Conservation (phyloP, 345 rosid genomes). For the Hibiscus tridactylites region DNA sequence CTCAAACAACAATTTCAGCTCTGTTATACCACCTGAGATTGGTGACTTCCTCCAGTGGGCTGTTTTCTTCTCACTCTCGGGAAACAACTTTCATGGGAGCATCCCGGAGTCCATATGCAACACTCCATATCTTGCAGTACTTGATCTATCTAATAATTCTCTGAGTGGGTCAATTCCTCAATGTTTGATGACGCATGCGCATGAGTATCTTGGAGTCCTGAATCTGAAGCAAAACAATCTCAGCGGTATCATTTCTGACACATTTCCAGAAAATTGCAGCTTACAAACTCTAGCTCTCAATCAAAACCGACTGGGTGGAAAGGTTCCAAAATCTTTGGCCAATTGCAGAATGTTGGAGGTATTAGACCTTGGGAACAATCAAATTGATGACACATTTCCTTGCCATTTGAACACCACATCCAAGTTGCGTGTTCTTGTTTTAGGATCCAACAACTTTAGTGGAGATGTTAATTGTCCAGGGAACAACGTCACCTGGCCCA, state of each 20-base stretch:
- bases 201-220: neutral
- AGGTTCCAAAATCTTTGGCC: conserved; percentile 22
- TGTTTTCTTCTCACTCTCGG: conserved; percentile 21
- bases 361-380: conserved; percentile 31
- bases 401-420: conserved; percentile 22
- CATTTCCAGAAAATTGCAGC: conserved; percentile 6
- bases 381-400: conserved; percentile 26
- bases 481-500: neutral
- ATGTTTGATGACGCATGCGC: conserved; percentile 9
- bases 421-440: conserved; percentile 28
- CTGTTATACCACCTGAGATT: conserved; percentile 14
- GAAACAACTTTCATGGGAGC: conserved; percentile 19
- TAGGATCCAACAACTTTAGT: conserved; percentile 24
- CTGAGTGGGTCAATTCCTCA: conserved; percentile 26
- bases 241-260: conserved; percentile 1
- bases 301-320: conserved; percentile 23
- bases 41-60: neutral
- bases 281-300: conserved; percentile 31
- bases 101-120: conserved; percentile 34
- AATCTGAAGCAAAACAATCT: conserved; percentile 7
- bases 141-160: conserved; percentile 36
- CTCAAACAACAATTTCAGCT: conserved; percentile 22
- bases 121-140: conserved; percentile 1
- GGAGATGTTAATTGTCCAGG: conserved; percentile 7
- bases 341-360: conserved; percentile 29